Conservation (phyloP, 768 basidiomycete genomes). For the Cantharellus cinnabarinus region DNA sequence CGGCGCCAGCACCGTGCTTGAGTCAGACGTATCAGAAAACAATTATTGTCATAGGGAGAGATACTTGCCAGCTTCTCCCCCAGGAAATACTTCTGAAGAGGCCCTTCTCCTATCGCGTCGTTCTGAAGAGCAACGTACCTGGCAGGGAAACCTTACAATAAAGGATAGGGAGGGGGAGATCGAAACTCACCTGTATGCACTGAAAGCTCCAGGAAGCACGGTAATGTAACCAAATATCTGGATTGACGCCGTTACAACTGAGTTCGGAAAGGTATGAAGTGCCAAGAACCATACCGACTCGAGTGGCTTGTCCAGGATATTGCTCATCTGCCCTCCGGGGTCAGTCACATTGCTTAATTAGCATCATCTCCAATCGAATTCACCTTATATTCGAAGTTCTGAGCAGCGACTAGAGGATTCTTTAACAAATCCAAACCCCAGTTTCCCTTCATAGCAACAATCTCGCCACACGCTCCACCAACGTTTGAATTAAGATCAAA, state of each 20-base stretch:
- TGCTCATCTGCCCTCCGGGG: slow-evolving; percentile 23
- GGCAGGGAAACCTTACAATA: slow-evolving; percentile 44
- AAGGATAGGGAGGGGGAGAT: slow-evolving; percentile 24
- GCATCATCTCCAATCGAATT: slow-evolving; percentile 31
- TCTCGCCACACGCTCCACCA: slow-evolving; percentile 90
- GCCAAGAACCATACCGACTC: slow-evolving; percentile 14
- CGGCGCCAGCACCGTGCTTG: slow-evolving; percentile 61
- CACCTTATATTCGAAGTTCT: slow-evolving; percentile 78
- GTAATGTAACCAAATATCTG: slow-evolving; percentile 82
- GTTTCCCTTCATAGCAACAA: slow-evolving; percentile 77
- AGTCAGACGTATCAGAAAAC: slow-evolving; percentile 26
- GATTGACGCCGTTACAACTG: not conserved
- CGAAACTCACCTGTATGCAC: slow-evolving; percentile 8
- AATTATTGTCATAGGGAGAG: slow-evolving; percentile 10
- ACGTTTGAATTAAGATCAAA: slow-evolving; percentile 85
- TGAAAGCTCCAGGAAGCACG: slow-evolving; percentile 33
- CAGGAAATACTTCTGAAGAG: slow-evolving; percentile 86
- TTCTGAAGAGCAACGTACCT: slow-evolving; percentile 82
- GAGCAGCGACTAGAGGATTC: slow-evolving; percentile 59
- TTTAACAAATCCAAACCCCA: slow-evolving; percentile 63
- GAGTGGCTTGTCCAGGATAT: slow-evolving; percentile 81
- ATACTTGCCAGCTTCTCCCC: slow-evolving; percentile 71
- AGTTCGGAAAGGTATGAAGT: not conserved
- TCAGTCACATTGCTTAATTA: slow-evolving; percentile 1
- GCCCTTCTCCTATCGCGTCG: slow-evolving; percentile 62